Base-by-base conservation (phyloP, 179 eudicot species). In the Beta lomatogona region DNA sequence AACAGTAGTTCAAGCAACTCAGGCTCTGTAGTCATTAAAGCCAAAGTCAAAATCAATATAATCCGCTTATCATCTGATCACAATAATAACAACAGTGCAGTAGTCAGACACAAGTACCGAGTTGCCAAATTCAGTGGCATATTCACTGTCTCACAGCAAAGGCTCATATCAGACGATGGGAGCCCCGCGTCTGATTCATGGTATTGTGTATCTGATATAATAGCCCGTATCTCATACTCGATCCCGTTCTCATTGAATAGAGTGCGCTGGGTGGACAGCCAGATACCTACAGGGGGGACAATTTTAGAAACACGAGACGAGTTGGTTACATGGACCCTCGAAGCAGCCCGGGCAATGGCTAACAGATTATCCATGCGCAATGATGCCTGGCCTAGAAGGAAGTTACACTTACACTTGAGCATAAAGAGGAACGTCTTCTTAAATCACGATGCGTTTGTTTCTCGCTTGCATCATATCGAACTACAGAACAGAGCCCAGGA, bases 111-210 rank as follows among this genome's bases (percentile, higher is more conserved):
- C 52, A 48, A 75, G 45, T 57, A 6, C 66, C 57, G 31, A 41
- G 45, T 58, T 1, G 7, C 10, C 0, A 77, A 48, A 64, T 15
- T 64, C 80, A 19, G 7, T 7, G 14, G 12, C 16, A 6, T 3
- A n/a, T 78, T 19, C 64, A 31, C 2, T 1, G 16, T 78, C 8
- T 46, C 58, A 0, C 60, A 64, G n/a, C 18, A 36, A 18, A 22
- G 28, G 25, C 74, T 78, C 31, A 66, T 9, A 2, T 78, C 74
- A 0, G 80, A 53, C 5, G 44, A 50, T 16, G 72, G 14, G 3
- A 22, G 52, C 21, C 53, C 76, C n/a, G 58, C 22, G 16, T 79
- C 82, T 8, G 41, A 16, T 11, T 67, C 74, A 15, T 78, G 74
- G 81, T 48, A 6, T 4, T 9, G 0, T 4, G 54, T 79, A 41